Conservation (phyloP, 345 rosid species). For the Carallia pectinifolia region DNA sequence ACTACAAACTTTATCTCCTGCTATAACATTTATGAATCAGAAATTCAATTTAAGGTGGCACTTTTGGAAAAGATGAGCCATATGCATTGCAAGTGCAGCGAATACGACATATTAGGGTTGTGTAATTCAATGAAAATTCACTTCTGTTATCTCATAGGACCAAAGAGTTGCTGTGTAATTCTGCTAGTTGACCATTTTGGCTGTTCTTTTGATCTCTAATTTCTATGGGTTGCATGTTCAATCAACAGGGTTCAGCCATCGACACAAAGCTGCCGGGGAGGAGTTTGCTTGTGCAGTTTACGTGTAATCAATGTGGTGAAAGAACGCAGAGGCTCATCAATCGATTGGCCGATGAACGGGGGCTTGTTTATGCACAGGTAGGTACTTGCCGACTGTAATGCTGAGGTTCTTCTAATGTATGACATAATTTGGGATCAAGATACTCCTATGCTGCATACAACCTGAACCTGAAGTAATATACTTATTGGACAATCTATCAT, state of each 20-base stretch:
- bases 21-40: too few species aligned
- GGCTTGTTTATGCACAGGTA: conserved; percentile 85
- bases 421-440: not conserved
- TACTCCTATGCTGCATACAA: too few species aligned
- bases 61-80: too few species aligned
- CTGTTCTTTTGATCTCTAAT: not conserved
- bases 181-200: not conserved
- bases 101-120: not conserved
- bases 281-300: conserved; percentile 75
- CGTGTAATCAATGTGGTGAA: conserved; percentile 72
- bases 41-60: too few species aligned
- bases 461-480: too few species aligned
- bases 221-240: conserved; percentile 9
- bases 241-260: conserved; percentile 45
- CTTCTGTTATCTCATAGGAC: not conserved
- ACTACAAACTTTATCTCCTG: too few species aligned
- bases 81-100: too few species aligned
- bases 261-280: conserved; percentile 77
- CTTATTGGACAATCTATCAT: not conserved
- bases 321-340: conserved; percentile 78
- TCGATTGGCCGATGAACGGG: conserved; percentile 76
- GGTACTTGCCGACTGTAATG: conserved; percentile 7
- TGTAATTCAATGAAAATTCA: not conserved
- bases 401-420: not conserved
- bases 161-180: not conserved